Conservation (phyloP, 768 basidiomycete genomes). For the Lactifluus hygrophoroides region DNA sequence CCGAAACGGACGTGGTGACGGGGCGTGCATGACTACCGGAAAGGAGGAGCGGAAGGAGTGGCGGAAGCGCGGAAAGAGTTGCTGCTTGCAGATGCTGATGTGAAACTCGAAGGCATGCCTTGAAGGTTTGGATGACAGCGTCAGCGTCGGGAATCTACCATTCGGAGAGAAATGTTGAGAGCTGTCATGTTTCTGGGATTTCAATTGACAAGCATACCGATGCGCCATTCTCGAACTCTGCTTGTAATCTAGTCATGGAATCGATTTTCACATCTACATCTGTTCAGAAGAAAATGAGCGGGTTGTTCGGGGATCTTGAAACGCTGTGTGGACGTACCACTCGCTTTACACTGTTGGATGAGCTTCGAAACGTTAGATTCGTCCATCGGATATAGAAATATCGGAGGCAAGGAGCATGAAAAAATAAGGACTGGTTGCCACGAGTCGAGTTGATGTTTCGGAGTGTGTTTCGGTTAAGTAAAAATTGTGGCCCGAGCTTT, state of each 20-base stretch:
- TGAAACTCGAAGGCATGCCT: conserved; percentile 65
- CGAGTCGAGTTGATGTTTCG: neutral
- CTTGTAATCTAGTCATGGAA: conserved; percentile 69
- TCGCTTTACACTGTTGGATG: conserved; percentile 27
- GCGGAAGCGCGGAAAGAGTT: conserved; percentile 59
- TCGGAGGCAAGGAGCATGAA: neutral
- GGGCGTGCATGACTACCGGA: conserved; percentile 28
- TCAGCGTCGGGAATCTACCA: conserved; percentile 67
- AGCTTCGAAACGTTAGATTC: conserved; percentile 25
- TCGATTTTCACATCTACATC: conserved; percentile 79
- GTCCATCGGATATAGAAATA: conserved; percentile 22
- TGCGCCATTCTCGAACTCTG: conserved; percentile 58
- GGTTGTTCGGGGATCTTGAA: neutral
- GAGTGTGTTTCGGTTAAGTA: conserved; percentile 1
- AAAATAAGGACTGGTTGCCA: neutral
- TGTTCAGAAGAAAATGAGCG: conserved; percentile 26
- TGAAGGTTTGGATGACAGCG: conserved; percentile 57
- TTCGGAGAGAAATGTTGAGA: neutral
- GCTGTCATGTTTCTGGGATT: neutral
- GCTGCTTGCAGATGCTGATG: conserved; percentile 79
- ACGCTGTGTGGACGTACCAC: conserved; percentile 22
- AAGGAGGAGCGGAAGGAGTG: conserved; percentile 56
- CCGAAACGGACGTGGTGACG: conserved; percentile 32
- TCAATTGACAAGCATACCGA: conserved; percentile 41
- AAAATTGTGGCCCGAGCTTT: neutral